phyloP scores from a whole-genome alignment of 495 filamentous ascomycete species.

The Staphylotrichum longicolle region DNA sequence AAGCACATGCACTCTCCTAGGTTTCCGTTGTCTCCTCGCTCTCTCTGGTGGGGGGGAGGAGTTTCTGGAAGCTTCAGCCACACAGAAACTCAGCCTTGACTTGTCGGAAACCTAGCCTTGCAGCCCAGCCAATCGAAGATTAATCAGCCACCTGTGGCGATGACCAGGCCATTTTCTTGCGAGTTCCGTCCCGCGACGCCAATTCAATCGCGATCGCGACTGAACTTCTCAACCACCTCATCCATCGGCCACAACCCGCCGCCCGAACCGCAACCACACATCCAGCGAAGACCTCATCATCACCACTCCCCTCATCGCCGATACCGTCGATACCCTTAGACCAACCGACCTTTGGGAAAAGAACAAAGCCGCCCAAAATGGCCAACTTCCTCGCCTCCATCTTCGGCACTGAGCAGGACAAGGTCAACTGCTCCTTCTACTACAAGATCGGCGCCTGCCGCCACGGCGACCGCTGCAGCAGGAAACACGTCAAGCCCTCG shows the following conservation, averaged over 20 bases:
- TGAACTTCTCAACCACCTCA: background rate
- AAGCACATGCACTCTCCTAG: too few species aligned
- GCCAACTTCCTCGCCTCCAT: conserved; percentile 99
- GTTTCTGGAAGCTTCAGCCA: conserved; percentile 28
- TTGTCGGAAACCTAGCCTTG: background rate
- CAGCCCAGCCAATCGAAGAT: background rate
- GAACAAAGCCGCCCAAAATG: conserved; percentile 33
- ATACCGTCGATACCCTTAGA: background rate
- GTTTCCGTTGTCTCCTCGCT: too few species aligned
- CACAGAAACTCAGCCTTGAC: conserved; percentile 18
- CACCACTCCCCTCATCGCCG: too few species aligned
- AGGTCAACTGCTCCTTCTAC: conserved; percentile 56
- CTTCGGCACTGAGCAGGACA: conserved; percentile 99
- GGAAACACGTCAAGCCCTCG: conserved; percentile 98
- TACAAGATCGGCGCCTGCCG: conserved; percentile 87
- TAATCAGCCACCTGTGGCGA: conserved; percentile 17
- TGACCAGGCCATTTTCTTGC: conserved; percentile 4
- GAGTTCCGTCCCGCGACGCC: background rate
- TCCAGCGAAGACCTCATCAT: too few species aligned
- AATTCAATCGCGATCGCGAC: conserved; percentile 1
- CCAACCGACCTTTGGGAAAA: background rate
- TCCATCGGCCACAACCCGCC: background rate
- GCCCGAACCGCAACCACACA: too few species aligned
- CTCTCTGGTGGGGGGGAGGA: too few species aligned
- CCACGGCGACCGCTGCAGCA: conserved; percentile 94